Conservation (phyloP, 2,329 filamentous ascomycete genomes). For the Clonostachys byssicola region DNA sequence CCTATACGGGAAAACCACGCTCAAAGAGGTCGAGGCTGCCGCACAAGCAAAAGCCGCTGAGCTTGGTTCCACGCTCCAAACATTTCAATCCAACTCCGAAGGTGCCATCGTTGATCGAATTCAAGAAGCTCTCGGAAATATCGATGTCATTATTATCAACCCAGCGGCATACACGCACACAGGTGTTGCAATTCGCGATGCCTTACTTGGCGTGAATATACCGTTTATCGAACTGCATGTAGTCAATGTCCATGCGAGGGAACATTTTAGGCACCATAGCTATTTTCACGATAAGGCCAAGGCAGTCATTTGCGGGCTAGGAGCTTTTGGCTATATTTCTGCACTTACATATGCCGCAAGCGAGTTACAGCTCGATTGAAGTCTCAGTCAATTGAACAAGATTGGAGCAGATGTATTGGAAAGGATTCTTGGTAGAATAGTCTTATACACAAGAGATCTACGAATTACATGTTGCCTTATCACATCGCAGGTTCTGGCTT, state of each 20-base stretch:
- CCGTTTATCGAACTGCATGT: slow-evolving; percentile 79
- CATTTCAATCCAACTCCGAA: slow-evolving; percentile 77
- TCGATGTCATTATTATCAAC: slow-evolving; percentile 71
- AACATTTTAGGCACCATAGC: slow-evolving; percentile 64
- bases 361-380: too few species aligned
- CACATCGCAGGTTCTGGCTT: too few species aligned
- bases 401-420: too few species aligned
- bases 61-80: slow-evolving; percentile 43
- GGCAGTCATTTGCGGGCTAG: slow-evolving; percentile 68
- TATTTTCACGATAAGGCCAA: slow-evolving; percentile 74
- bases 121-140: slow-evolving; percentile 54
- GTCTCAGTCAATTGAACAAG: too few species aligned
- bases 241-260: slow-evolving; percentile 68
- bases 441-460: too few species aligned
- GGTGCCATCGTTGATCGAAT: slow-evolving; percentile 71
- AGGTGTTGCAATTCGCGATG: slow-evolving; percentile 71
- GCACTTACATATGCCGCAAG: slow-evolving; percentile 51
- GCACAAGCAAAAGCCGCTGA: slow-evolving; percentile 42
- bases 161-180: slow-evolving; percentile 74
- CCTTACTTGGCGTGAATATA: slow-evolving; percentile 62
- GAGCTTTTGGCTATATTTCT: slow-evolving; percentile 55
- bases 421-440: too few species aligned
- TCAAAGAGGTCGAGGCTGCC: slow-evolving; percentile 52
- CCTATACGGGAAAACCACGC: slow-evolving; percentile 68
- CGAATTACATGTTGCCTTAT: too few species aligned